Evolutionary conservation across 2,329 filamentous ascomycete species (phyloP).

Genomic region (Paraconiothyrium sp.): DNA sequence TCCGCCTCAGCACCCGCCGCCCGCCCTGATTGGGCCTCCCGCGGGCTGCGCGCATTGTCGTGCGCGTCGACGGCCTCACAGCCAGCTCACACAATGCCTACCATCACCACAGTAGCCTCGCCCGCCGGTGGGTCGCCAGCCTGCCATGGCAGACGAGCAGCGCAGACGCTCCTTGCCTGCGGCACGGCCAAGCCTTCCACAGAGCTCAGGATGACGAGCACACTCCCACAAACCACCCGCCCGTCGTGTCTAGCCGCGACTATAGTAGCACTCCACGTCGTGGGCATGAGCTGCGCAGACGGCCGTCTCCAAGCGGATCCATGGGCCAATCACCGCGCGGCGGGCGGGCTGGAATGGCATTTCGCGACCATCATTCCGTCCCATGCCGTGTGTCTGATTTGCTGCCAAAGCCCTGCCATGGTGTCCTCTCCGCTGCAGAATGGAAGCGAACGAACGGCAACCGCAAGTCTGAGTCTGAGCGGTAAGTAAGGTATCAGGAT

Average conservation of each 20-base stretch:
- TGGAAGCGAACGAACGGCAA: conserved; percentile 18
- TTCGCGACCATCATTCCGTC: conserved; percentile 36
- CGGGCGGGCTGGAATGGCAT: conserved; percentile 39
- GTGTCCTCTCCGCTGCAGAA: conserved; percentile 10
- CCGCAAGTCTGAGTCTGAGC: conserved; percentile 29
- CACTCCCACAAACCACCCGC: not conserved
- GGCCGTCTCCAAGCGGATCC: not conserved
- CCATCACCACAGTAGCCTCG: not conserved
- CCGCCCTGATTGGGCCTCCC: conserved; percentile 11
- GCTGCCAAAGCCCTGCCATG: conserved; percentile 16
- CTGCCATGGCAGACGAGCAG: not conserved
- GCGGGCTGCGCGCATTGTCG: not conserved
- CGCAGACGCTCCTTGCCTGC: not conserved
- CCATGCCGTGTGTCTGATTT: conserved; percentile 44
- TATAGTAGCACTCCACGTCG: not conserved
- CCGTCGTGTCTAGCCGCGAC: conserved; percentile 6
- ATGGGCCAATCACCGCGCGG: conserved; percentile 19
- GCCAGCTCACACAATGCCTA: conserved; percentile 4
- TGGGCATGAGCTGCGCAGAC: not conserved
- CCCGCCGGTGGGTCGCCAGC: conserved; percentile 1
- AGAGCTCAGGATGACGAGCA: conserved; percentile 10
- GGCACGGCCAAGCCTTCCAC: conserved; percentile 9
- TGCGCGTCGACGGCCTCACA: conserved; percentile 6
- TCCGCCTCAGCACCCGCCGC: conserved; percentile 13
- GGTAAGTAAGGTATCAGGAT: conserved; percentile 25